Evolutionary conservation across 129 eudicot genomes (phyloP), one percentile per base, ranked within the genome.

Genomic region (Heracleum sosnowskyi): DNA sequence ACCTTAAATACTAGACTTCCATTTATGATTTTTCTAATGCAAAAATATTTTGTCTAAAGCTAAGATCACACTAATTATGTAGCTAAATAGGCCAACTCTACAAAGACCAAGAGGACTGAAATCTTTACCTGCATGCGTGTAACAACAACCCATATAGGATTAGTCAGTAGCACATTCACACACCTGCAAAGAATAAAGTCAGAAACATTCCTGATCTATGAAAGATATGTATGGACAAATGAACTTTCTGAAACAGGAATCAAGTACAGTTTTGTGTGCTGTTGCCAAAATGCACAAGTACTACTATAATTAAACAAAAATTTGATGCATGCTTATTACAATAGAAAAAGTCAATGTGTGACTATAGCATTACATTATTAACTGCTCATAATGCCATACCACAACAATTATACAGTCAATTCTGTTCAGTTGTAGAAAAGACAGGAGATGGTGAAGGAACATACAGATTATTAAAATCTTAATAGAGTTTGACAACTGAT

Each of bases 111-210:
- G 40, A 79, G n/a, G 41, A 36, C 31, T n/a, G 24, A 46, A 16
- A 20, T 31, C 26, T 70, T 83, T 82, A 94, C 98, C 97, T 94
- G 98, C 98, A 95, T 95, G 73, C 98, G 94, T 41, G 97, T 95
- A 80, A 95, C 98, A 74, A 95, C 92, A 79, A 95, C 96, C 98
- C 98, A 95, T 76, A 95, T 95, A 78, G 98, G 98, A 90, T 90
- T 95, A 69, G 98, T 95, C 82, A 95, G 85, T 90, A 95, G 94
- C 82, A 95, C 98, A 86, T 95, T 95, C 46, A 90, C 89, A 85
- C 97, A 95, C 97, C 98, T 95, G 81, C 69, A 57, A 69, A 63
- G 70, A 71, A 60, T 37, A 78, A 82, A 46, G 72, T 24, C 70
- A 70, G 51, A 83, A n/a, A 80, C 15, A 24, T 73, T 22, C 34